Base-by-base conservation (phyloP, 495 filamentous ascomycete species). In the Tuber melanosporum region DNA sequence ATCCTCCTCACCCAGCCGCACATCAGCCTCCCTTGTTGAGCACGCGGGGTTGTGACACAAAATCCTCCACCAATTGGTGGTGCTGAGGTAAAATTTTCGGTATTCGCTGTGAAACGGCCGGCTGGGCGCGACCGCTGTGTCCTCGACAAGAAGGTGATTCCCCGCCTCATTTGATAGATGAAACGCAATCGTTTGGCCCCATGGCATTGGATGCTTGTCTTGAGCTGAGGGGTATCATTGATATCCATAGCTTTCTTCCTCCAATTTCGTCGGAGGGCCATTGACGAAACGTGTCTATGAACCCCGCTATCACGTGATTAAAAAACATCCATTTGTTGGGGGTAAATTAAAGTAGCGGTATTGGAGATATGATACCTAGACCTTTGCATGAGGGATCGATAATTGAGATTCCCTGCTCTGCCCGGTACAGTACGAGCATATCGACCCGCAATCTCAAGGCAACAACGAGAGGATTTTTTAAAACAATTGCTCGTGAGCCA, bases 1-100 rank as follows among this genome's bases (percentile, higher is more conserved):
- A 49, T 22, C 47, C 3, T 47, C 3, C 22, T n/a, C 3, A 26
- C 52, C 52, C 52, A 62, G 52, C 52, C 52, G 52, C 52, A 62
- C 52, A 62, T 62, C n/a, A 62, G 52, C 52, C 52, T 62, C 52
- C 9, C 52, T 62, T n/a, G 49, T 52, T 62, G 26, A 9, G 52
- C 52, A 62, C 52, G 52, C 52, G 52, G 52, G 52, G 52, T 62
- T 62, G 52, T 62, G 52, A 62, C 52, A 62, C 52, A 14, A 26
- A 32, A 32, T 3, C 22, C n/a, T 62, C 52, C 52, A 62, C 52
- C 22, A 26, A 62, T 10, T 14, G 52, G 52, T 14, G 52, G 52
- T 26, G 52, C 22, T 62, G 52, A 7, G n/a, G 52, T 26, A 26
- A 62, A 62, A 62, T 14, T 14, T 12, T 62, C n/a, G n/a, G n/a